Conservation (phyloP, 306 rosid species). For the Fagus sylvatica region DNA sequence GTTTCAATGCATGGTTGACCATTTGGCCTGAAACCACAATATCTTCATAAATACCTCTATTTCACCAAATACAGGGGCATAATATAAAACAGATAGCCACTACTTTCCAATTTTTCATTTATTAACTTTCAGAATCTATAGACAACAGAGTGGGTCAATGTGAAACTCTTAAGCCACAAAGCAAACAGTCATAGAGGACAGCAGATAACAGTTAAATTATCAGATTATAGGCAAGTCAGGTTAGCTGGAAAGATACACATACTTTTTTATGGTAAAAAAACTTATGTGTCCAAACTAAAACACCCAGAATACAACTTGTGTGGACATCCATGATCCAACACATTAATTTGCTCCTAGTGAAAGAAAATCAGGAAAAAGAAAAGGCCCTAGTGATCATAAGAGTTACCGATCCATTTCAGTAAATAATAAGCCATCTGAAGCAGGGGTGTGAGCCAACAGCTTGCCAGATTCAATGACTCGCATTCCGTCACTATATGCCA, state of each 20-base stretch:
- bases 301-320: neutral
- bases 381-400: neutral
- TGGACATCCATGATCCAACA: neutral
- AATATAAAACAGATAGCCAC: neutral
- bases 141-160: neutral
- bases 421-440: conserved; percentile 75
- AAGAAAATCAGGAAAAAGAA: neutral
- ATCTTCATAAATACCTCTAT: conserved; percentile 15
- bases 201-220: neutral
- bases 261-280: neutral
- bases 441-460: conserved; percentile 54
- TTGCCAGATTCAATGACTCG: conserved; percentile 83
- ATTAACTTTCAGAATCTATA: neutral
- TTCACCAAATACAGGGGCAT: neutral
- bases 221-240: neutral
- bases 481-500: conserved; percentile 96
- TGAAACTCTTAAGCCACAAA: neutral
- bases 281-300: neutral
- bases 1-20: conserved; percentile 86
- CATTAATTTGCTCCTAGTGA: neutral
- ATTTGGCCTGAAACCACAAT: conserved; percentile 68
- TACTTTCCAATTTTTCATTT: neutral
- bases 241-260: neutral
- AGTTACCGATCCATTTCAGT: conserved; percentile 83
- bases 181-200: neutral